These are phyloP conservation scores for Thraustochytrium striatum DNA, from an alignment of 352 stramenopile genomes.

Conservation along the genomic window DNA sequence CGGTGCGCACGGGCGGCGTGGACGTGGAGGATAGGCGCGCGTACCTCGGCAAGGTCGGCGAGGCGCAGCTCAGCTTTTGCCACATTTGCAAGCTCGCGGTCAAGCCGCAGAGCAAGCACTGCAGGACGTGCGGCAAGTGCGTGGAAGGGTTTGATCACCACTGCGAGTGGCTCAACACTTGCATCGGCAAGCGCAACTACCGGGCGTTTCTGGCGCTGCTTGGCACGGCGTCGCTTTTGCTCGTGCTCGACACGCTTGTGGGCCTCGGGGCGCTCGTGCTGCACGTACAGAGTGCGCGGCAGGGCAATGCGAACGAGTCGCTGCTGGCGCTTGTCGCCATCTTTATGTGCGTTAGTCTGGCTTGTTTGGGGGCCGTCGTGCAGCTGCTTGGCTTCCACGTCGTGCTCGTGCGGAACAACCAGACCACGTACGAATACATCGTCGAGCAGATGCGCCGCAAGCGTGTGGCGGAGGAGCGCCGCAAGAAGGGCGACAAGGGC, in stretches of 20 bases:
- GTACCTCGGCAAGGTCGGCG: background rate
- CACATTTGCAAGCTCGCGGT: conserved; percentile 41
- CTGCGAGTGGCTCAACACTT: conserved; percentile 51
- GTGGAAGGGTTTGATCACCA: conserved; percentile 53
- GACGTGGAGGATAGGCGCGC: background rate
- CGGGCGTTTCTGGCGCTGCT: conserved; percentile 50
- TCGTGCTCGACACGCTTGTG: background rate
- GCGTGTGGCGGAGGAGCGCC: too few species aligned
- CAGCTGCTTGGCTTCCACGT: conserved; percentile 27
- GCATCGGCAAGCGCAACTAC: conserved; percentile 52
- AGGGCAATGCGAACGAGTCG: background rate
- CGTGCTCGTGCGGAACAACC: background rate
- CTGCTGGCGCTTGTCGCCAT: background rate
- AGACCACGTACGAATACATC: conserved; percentile 35
- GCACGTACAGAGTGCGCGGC: background rate
- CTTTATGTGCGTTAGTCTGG: background rate
- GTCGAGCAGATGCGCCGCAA: background rate
- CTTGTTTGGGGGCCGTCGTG: background rate
- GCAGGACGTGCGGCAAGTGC: conserved; percentile 48
- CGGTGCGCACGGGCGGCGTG: background rate
- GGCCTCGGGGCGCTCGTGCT: conserved; percentile 1
- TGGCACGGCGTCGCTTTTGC: background rate
- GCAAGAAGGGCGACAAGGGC: too few species aligned
- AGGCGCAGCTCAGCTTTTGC: conserved; percentile 22
- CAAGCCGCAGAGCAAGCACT: conserved; percentile 49